phyloP scores from a whole-genome alignment of 2,329 filamentous ascomycete genomes.

The Colletotrichum karsti region DNA sequence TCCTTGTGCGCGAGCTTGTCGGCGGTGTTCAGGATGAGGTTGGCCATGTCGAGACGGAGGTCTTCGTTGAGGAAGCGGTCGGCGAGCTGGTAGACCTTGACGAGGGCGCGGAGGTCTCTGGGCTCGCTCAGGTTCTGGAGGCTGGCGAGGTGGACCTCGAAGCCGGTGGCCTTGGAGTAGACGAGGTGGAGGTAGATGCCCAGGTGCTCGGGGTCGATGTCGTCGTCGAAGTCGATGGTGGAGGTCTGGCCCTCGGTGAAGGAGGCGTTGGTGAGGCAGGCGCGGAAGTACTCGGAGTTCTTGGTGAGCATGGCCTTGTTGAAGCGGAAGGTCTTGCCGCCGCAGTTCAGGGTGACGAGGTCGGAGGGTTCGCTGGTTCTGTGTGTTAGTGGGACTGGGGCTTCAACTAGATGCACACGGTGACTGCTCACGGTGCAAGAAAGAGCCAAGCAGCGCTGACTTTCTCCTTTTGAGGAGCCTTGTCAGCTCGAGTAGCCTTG shows the following conservation, averaged over 20 bases:
- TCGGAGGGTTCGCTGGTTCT: background rate
- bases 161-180: background rate
- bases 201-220: background rate
- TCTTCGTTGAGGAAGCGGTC: too few relatives aligned
- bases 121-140: too few relatives aligned
- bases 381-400: background rate
- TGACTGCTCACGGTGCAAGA: background rate
- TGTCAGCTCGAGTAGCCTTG: too few relatives aligned
- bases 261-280: background rate
- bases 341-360: background rate
- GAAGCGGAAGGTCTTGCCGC: background rate
- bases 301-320: background rate
- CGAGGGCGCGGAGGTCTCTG: too few relatives aligned
- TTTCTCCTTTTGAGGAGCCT: too few relatives aligned
- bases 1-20: too few relatives aligned
- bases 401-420: rapidly evolving
- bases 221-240: background rate
- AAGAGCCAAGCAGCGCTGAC: background rate
- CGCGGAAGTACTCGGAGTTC: background rate
- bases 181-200: background rate
- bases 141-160: background rate
- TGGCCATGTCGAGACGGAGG: too few relatives aligned
- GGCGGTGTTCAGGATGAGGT: too few relatives aligned
- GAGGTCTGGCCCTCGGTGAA: background rate
- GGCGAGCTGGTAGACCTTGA: too few relatives aligned